Percentiles rank a stretch among this genome's conserved stretches.
Conservation (phyloP, 2,329 filamentous ascomycete species). For the Apiospora malaysiana region DNA sequence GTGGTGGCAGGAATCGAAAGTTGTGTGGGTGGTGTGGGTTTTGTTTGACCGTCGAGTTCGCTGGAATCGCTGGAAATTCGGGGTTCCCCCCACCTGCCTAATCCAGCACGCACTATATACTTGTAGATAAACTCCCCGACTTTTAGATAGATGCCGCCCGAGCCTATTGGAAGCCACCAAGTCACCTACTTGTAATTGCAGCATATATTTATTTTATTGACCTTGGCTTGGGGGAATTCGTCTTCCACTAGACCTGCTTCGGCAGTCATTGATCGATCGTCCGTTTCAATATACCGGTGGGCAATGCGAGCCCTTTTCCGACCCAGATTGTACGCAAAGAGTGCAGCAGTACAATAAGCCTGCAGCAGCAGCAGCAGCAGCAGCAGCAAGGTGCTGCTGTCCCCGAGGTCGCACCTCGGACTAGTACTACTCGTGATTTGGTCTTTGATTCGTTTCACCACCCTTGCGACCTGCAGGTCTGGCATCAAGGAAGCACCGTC, state of each 20-base stretch:
- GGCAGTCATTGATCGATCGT: not conserved
- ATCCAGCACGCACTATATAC: constrained; percentile 3
- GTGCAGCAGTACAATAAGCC: not conserved
- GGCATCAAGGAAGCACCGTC: constrained; percentile 10
- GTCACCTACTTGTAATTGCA: not conserved
- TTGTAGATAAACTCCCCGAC: not conserved
- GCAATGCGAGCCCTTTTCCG: not conserved
- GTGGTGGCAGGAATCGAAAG: not conserved
- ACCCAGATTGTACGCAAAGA: not conserved
- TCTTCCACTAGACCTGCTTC: constrained; percentile 11
- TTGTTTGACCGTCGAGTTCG: not conserved
- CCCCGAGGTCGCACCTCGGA: constrained; percentile 14
- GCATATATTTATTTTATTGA: not conserved
- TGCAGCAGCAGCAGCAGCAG: not conserved
- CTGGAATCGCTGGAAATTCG: constrained; percentile 12
- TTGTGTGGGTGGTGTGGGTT: not conserved
- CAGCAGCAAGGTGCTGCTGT: not conserved
- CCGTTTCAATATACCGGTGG: not conserved
- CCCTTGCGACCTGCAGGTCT: constrained; percentile 13
- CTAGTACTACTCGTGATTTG: constrained; percentile 1
- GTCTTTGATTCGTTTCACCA: constrained; percentile 16
- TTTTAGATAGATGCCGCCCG: not conserved
- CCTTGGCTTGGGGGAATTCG: not conserved
- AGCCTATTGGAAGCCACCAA: not conserved
- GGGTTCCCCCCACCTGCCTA: constrained; percentile 5